Evolutionary conservation across 2,329 filamentous ascomycete genomes (phyloP).

Genomic region (Akanthomyces dipterigenus): DNA sequence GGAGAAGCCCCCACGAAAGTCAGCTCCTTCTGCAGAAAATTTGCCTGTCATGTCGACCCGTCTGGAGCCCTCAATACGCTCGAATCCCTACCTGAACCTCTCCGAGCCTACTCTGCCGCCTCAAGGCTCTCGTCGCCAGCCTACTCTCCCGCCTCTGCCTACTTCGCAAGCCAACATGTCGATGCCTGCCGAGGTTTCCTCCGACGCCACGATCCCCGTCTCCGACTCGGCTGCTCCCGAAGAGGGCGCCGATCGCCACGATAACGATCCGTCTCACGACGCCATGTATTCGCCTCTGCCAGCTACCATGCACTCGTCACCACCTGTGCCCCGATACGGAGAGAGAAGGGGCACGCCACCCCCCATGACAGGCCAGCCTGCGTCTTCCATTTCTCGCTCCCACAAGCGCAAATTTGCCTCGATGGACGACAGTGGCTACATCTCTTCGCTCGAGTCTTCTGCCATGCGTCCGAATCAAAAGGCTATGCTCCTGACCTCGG

Average conservation of each 20-base stretch:
- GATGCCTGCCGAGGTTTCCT: conserved; percentile 57
- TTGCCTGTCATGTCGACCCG: conserved; percentile 51
- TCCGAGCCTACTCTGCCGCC: conserved; percentile 44
- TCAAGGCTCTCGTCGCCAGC: conserved; percentile 31
- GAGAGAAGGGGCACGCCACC: conserved; percentile 70
- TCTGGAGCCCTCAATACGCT: conserved; percentile 41
- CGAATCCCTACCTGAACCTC: conserved; percentile 28
- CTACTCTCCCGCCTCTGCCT: conserved; percentile 33
- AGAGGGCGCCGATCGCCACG: conserved; percentile 38
- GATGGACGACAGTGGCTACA: conserved; percentile 92
- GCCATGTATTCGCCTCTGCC: conserved; percentile 64
- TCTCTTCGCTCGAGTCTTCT: conserved; percentile 91
- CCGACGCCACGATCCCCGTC: conserved; percentile 69
- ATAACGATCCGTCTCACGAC: conserved; percentile 34
- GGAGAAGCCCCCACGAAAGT: conserved; percentile 66
- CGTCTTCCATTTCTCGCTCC: conserved; percentile 58
- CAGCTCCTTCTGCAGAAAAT: conserved; percentile 49
- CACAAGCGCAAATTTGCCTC: conserved; percentile 72
- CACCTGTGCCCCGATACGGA: conserved; percentile 61
- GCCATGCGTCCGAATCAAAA: conserved; percentile 63
- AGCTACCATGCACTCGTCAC: conserved; percentile 78
- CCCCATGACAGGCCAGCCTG: conserved; percentile 52
- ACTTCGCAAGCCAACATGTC: conserved; percentile 30
- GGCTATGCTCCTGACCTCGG: conserved; percentile 63
- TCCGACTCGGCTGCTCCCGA: conserved; percentile 58